Evolutionary conservation across 805 yeast genomes (phyloP).

Genomic region (Saturnispora quitensis): DNA sequence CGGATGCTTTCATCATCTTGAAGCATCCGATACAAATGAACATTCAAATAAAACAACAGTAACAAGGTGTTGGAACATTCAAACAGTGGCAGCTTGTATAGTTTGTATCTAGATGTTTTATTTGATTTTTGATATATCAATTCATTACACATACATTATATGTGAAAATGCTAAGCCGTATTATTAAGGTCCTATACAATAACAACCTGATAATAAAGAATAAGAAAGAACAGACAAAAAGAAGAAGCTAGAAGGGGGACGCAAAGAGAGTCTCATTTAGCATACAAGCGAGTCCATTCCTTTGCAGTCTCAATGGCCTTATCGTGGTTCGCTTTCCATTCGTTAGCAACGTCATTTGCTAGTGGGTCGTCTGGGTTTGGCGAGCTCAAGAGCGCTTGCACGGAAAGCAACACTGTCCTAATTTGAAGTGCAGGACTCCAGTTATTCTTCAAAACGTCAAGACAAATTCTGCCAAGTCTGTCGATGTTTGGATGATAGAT

Average conservation of each 20-base stretch:
- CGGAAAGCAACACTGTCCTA: conserved; percentile 80
- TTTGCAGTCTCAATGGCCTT: conserved; percentile 73
- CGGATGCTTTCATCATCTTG: not conserved
- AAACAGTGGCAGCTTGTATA: no score
- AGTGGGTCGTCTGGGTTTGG: conserved; percentile 98
- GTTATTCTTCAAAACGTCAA: conserved; percentile 87
- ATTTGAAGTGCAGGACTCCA: conserved; percentile 99
- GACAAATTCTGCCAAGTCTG: conserved; percentile 87
- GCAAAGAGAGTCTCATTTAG: conserved; percentile 23
- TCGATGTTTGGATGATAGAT: conserved; percentile 97
- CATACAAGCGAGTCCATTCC: conserved; percentile 63
- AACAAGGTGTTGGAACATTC: not conserved
- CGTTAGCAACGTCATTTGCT: conserved; percentile 96
- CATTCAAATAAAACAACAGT: not conserved
- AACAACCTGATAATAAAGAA: not conserved
- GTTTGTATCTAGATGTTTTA: not conserved
- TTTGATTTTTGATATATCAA: not conserved
- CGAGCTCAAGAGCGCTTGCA: conserved; percentile 88
- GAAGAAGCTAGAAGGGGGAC: conserved; percentile 13
- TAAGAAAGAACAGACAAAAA: conserved; percentile 24
- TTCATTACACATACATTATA: not conserved
- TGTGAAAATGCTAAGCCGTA: not conserved
- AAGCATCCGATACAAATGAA: not conserved
- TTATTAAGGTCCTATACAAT: not conserved
- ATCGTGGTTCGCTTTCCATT: conserved; percentile 82